phyloP scores from a whole-genome alignment of 75 land plant genomes.

The Pinus albicaulis region DNA sequence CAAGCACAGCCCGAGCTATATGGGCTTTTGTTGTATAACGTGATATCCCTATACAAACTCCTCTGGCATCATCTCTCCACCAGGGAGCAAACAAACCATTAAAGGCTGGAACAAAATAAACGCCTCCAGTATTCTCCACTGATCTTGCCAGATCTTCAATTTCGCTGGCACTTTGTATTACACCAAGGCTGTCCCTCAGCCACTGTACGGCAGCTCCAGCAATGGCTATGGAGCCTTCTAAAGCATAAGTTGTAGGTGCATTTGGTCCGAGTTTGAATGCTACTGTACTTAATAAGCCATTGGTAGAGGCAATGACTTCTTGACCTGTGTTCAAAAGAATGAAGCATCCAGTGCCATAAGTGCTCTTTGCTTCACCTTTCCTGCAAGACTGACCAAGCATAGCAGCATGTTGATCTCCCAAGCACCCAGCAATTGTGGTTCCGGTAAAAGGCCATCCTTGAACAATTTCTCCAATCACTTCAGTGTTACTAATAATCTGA shows the following conservation, averaged over 20 bases:
- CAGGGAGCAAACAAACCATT: slow-evolving; percentile 98
- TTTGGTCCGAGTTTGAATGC: slow-evolving; percentile 90
- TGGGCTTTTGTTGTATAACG: slow-evolving; percentile 88
- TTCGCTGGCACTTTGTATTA: slow-evolving; percentile 72
- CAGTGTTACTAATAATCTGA: slow-evolving; percentile 84
- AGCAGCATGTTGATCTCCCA: slow-evolving; percentile 98
- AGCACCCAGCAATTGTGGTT: slow-evolving; percentile 85
- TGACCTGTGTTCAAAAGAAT: slow-evolving; percentile 66
- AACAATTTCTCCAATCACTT: slow-evolving; percentile 66
- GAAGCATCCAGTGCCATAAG: slow-evolving; percentile 98
- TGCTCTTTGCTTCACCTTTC: slow-evolving; percentile 94
- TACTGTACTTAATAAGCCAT: slow-evolving; percentile 84
- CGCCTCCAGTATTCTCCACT: slow-evolving; percentile 83
- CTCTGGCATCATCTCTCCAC: slow-evolving; percentile 99
- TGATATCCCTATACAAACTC: slow-evolving; percentile 90
- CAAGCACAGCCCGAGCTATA: slow-evolving; percentile 83
- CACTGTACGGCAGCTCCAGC: slow-evolving; percentile 99
- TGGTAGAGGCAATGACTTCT: slow-evolving; percentile 30
- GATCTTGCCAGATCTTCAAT: slow-evolving; percentile 68
- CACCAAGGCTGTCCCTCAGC: slow-evolving; percentile 90
- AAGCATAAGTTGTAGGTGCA: slow-evolving; percentile 79
- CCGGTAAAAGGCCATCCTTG: slow-evolving; percentile 85
- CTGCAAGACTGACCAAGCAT: slow-evolving; percentile 89
- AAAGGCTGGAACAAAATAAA: slow-evolving; percentile 98
- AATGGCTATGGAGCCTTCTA: slow-evolving; percentile 98